phyloP scores from a whole-genome alignment of 768 basidiomycete species.

The Macrocybe gigantea region DNA sequence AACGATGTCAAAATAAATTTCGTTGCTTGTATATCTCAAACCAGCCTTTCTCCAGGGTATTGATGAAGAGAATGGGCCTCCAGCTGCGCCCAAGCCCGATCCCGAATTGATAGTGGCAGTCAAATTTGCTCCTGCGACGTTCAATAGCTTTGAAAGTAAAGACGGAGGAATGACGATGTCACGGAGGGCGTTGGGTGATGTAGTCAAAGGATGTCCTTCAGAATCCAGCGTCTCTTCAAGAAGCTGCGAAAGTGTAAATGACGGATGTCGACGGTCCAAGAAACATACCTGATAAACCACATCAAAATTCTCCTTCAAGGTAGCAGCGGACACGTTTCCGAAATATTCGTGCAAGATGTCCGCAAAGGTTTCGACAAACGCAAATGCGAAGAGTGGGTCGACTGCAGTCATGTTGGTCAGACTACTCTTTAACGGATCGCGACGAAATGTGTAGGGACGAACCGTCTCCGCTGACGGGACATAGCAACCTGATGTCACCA shows the following conservation, averaged over 20 bases:
- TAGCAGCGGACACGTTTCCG: constrained; percentile 73
- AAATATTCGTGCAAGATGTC: constrained; percentile 85
- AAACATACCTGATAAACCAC: constrained; percentile 81
- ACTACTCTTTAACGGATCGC: background rate
- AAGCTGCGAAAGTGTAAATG: constrained; percentile 41
- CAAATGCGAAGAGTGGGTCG: constrained; percentile 86
- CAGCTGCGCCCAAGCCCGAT: constrained; percentile 25
- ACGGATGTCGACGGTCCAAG: background rate
- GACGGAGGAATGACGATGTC: constrained; percentile 94
- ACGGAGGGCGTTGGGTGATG: constrained; percentile 80
- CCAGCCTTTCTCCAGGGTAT: constrained; percentile 93
- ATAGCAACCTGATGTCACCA: constrained; percentile 72
- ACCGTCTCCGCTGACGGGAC: constrained; percentile 84
- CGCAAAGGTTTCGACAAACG: constrained; percentile 81
- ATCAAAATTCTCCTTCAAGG: constrained; percentile 89
- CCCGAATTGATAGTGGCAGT: constrained; percentile 41
- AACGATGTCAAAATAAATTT: constrained; percentile 87
- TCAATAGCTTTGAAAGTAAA: constrained; percentile 67
- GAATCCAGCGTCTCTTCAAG: constrained; percentile 95
- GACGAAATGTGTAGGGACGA: constrained; percentile 17
- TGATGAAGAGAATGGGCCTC: constrained; percentile 73
- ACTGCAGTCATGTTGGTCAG: constrained; percentile 35
- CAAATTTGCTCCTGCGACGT: constrained; percentile 45
- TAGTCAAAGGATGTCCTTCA: constrained; percentile 88
- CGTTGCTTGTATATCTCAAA: constrained; percentile 79